These are phyloP conservation scores for Pterocarpus macrocarpus DNA, from an alignment of 306 rosid genomes.

Conservation along the genomic window DNA sequence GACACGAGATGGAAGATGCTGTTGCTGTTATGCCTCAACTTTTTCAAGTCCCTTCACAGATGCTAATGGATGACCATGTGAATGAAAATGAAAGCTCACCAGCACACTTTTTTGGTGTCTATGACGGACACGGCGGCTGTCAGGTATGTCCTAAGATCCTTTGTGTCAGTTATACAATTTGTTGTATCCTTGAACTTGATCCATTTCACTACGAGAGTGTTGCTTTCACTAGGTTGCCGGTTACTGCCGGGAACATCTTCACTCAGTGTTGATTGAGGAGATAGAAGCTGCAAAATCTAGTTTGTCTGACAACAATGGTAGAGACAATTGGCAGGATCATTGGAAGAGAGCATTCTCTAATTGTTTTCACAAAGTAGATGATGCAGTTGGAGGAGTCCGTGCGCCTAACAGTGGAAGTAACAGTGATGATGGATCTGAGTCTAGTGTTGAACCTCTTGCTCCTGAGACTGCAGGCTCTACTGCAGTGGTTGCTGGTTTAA, in stretches of 20 bases:
- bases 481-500: conserved; percentile 74
- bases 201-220: conserved; percentile 27
- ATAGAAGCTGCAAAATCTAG: conserved; percentile 55
- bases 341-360: conserved; percentile 71
- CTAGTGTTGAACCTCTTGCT: conserved; percentile 54
- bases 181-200: conserved; percentile 40
- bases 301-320: conserved; percentile 40
- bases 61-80: conserved; percentile 55
- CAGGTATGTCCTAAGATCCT: conserved; percentile 58
- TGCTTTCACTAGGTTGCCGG: conserved; percentile 70
- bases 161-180: conserved; percentile 5
- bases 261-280: conserved; percentile 74
- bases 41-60: conserved; percentile 58
- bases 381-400: conserved; percentile 59
- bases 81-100: conserved; percentile 41
- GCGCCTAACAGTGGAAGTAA: conserved; percentile 35
- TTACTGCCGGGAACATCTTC: conserved; percentile 73
- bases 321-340: conserved; percentile 55
- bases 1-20: conserved; percentile 92
- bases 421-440: conserved; percentile 38
- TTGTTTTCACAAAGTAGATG: conserved; percentile 76
- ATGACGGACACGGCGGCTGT: conserved; percentile 86
- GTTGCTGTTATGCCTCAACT: conserved; percentile 62
- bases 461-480: conserved; percentile 85
- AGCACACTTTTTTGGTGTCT: conserved; percentile 78